Evolutionary conservation across 495 filamentous ascomycete species (phyloP), one percentile per base, ranked within the genome.

Genomic region (Lasiosphaeria ovina): DNA sequence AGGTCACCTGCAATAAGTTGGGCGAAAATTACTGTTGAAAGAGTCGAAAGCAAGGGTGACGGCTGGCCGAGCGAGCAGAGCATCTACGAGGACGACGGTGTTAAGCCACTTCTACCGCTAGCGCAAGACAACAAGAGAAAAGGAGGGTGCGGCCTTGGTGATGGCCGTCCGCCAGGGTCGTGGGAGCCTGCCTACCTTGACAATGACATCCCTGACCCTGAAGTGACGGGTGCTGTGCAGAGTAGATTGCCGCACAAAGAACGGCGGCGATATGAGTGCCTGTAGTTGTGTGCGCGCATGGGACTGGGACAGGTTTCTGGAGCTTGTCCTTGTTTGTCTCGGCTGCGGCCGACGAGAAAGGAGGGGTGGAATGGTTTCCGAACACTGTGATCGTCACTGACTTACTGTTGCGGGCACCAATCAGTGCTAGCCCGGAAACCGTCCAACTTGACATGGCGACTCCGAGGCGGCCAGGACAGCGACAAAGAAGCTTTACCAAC

Each of bases 391-490:
- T 61, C 59, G 59, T 38, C 57, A 57, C 32, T 34, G 40, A 17
- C 54, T 38, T 11, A 47, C 12, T 5, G 44, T 56, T 63, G 61
- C 61, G 61, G 61, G 51, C 61, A 63, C 61, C 61, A 63, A 63
- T 63, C 61, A 56, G 40, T 54, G 36, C 17, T 16, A 31, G 24
- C 16, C 32, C 31, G 17, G 5, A 11, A 4, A 5, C 44, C 8
- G 32, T 5, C 24, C 1, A 10, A 9, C 14, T 33, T 31, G 49
- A 34, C 7, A 34, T 51, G 4, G 24, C n/a, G 32, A 2, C 17
- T 11, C 12, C 32, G 48, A 50, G 24, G 9, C 24, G 24, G 24
- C 24, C 24, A 24, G 24, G 24, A 24, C 24, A 24, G 24, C 24
- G 24, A 24, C 24, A 24, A 24, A 24, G 24, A 24, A 24, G 24